phyloP scores from a whole-genome alignment of 2,329 filamentous ascomycete species.

The Epichloe coenophiala region DNA sequence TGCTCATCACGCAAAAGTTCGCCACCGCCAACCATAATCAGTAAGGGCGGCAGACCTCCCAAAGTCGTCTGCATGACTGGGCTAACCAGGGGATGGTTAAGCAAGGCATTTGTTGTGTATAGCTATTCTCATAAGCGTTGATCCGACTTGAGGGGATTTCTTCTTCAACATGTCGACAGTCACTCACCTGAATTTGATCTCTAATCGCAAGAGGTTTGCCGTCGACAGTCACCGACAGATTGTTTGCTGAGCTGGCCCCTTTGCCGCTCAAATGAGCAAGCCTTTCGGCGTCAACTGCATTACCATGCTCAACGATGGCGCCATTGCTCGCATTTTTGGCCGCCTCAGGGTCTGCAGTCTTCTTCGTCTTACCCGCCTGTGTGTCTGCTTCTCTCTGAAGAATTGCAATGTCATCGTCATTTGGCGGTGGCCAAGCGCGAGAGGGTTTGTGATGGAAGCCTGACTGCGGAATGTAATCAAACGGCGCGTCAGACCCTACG shows the following conservation, averaged over 20 bases:
- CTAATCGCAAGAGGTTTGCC: conserved; percentile 60
- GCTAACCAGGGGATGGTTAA: conserved; percentile 81
- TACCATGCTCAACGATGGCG: conserved; percentile 19
- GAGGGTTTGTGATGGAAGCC: conserved; percentile 90
- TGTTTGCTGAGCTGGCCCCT: conserved; percentile 16
- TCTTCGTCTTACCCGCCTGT: conserved; percentile 13
- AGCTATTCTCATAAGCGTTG: conserved; percentile 28
- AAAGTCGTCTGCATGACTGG: conserved; percentile 78
- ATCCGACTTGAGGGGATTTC: background rate
- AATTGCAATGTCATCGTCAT: conserved; percentile 54
- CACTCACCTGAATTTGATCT: conserved; percentile 74
- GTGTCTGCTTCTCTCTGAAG: conserved; percentile 38
- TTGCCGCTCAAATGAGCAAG: conserved; percentile 10
- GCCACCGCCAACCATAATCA: conserved; percentile 77
- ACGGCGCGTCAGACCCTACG: conserved; percentile 53
- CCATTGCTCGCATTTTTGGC: conserved; percentile 19
- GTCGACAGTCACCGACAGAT: conserved; percentile 55
- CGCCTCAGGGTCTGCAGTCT: conserved; percentile 6
- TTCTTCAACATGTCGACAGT: background rate
- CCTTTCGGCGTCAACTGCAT: conserved; percentile 13
- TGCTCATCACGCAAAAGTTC: conserved; percentile 90
- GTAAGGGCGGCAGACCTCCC: conserved; percentile 75
- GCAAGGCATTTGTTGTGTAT: conserved; percentile 69
- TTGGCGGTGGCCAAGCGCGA: conserved; percentile 82
- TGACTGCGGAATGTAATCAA: conserved; percentile 78